Evolutionary conservation across 345 rosid species (phyloP).

Genomic region (Kernera saxatilis): DNA sequence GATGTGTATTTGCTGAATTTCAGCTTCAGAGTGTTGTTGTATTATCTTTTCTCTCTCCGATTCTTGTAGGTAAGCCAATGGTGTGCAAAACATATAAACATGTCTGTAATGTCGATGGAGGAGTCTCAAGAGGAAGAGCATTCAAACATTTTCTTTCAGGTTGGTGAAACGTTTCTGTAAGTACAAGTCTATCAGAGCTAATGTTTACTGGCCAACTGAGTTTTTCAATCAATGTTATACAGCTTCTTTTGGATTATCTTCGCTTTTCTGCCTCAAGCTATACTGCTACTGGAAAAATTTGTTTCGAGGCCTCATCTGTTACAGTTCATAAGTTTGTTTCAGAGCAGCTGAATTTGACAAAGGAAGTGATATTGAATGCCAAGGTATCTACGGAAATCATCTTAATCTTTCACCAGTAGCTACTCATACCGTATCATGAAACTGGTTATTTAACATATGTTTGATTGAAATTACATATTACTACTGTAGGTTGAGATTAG

Average conservation of each 20-base stretch:
- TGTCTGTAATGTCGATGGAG: slow-evolving; percentile 69
- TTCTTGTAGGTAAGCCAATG: slow-evolving; percentile 60
- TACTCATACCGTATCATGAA: neutral
- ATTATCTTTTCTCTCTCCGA: neutral
- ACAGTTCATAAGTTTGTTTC: slow-evolving; percentile 49
- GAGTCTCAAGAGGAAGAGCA: slow-evolving; percentile 94
- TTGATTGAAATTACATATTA: neutral
- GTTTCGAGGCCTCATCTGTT: slow-evolving; percentile 33
- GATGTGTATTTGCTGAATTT: neutral
- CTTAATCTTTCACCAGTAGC: neutral
- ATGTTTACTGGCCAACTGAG: neutral
- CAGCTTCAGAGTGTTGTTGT: neutral
- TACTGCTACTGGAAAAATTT: slow-evolving; percentile 45
- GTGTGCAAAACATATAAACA: slow-evolving; percentile 85
- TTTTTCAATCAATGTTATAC: slow-evolving; percentile 31
- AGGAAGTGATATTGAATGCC: slow-evolving; percentile 40
- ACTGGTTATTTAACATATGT: neutral
- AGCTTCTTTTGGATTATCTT: slow-evolving; percentile 71
- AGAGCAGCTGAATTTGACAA: slow-evolving; percentile 58
- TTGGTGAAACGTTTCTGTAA: slow-evolving; percentile 6
- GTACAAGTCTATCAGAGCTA: neutral
- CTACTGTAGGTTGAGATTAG: neutral
- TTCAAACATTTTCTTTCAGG: slow-evolving; percentile 60
- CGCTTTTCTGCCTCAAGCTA: slow-evolving; percentile 51
- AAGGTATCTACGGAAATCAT: slow-evolving; percentile 45